Evolutionary conservation across 2,329 filamentous ascomycete genomes (phyloP), one percentile per base, ranked within the genome.

Genomic region (Claviceps pusilla): DNA sequence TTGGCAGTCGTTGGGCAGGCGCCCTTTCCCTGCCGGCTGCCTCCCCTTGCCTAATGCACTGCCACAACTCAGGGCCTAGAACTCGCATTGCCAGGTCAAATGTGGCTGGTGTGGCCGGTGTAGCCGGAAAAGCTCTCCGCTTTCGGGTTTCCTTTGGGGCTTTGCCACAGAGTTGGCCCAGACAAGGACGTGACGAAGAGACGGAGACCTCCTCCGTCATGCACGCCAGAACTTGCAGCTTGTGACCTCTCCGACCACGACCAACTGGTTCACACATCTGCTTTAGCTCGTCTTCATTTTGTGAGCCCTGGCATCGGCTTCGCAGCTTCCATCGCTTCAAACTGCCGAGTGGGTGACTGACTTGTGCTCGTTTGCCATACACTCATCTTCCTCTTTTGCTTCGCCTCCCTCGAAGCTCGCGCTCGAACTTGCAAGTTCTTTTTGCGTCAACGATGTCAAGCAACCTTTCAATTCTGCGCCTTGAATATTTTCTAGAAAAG

Each of bases 401-500:
- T 37, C 37, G 12, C 54, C 28, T 33, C 45, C 19, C n/a, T 16
- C 39, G 39, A 37, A 49, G 29, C 31, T 12, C 37, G 31, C 33
- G n/a, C 6, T 19, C 33, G 19, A 29, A 29, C 47, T 35, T 43
- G 16, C 28, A 48, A 33, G 35, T 50, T 50, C 24, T 29, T 29
- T 29, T 37, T 45, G 54, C 48, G 54, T 37, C 47, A 51, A 63
- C 57, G 61, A 69, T 69, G 67, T 62, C 62, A 62, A 67, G 60
- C 58, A 62, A 60, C 63, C 59, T 59, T 57, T 63, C 62, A 53
- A 61, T 61, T 55, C 59, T 63, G 58, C 62, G 59, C 54, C 59
- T 61, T 55, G 62, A 65, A 56, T 59, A 64, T 56, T 62, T 59
- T 57, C 59, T 63, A 55, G 59, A 62, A 55, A 67, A 67, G 51